These are phyloP conservation scores for Rhazya stricta DNA, from an alignment of 257 asterid species.

Conservation along the genomic window DNA sequence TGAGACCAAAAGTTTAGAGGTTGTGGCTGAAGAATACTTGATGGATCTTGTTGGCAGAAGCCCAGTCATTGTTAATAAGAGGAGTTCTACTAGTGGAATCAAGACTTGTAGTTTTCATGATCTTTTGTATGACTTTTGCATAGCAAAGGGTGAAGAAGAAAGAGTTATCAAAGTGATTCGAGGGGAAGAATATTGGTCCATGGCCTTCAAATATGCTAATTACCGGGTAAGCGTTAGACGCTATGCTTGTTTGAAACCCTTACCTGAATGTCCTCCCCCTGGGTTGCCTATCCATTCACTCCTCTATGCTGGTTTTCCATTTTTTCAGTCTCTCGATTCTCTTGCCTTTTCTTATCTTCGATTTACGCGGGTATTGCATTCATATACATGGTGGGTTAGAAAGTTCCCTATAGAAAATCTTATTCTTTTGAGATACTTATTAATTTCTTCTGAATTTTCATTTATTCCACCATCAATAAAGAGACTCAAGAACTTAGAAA, in stretches of 20 bases:
- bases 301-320: no score
- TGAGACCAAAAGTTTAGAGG: background rate
- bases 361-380: background rate
- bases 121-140: background rate
- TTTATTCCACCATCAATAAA: background rate
- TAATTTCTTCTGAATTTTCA: no score
- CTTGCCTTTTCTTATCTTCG: no score
- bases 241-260: background rate
- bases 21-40: background rate
- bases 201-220: no score
- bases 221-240: background rate
- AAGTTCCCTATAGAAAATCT: background rate
- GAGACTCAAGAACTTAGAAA: background rate
- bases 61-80: background rate
- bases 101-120: background rate
- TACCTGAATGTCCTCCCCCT: background rate
- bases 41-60: background rate
- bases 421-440: background rate
- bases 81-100: background rate
- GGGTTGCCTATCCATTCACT: no score
- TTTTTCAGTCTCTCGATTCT: background rate
- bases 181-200: background rate
- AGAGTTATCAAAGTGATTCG: background rate
- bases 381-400: no score
- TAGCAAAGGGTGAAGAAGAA: background rate